These are phyloP conservation scores for Colletotrichum cereale DNA, from an alignment of 2,329 filamentous ascomycete species.

Conservation along the genomic window DNA sequence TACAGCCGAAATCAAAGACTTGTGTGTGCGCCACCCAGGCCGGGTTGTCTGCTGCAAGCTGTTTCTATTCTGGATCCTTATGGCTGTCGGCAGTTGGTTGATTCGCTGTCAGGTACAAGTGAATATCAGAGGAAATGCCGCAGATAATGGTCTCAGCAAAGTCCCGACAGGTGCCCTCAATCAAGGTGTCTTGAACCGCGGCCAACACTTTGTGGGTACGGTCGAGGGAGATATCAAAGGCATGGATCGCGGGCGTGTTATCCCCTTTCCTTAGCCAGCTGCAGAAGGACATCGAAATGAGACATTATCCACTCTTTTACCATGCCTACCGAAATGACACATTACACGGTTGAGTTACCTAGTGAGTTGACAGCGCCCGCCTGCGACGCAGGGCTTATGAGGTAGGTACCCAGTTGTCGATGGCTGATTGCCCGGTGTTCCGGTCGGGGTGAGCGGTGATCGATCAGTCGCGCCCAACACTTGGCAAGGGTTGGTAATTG, in stretches of 20 bases:
- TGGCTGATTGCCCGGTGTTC: background rate
- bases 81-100: slow-evolving; percentile 21
- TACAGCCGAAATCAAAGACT: slow-evolving; percentile 6
- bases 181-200: background rate
- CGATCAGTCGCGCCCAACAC: slow-evolving; percentile 3
- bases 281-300: background rate
- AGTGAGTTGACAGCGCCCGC: background rate
- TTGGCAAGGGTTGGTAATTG: slow-evolving; percentile 9
- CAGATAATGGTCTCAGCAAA: background rate
- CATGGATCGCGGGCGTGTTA: background rate
- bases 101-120: background rate
- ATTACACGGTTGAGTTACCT: background rate
- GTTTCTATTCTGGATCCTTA: background rate
- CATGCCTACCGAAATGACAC: background rate
- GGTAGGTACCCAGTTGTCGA: slow-evolving; percentile 8
- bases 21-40: background rate
- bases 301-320: background rate
- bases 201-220: background rate
- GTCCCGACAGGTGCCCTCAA: background rate
- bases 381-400: slow-evolving; percentile 9
- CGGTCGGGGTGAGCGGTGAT: slow-evolving; percentile 7
- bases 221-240: background rate
- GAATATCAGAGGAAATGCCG: background rate
- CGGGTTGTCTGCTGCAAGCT: slow-evolving; percentile 7
- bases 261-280: slow-evolving; percentile 2